Base-by-base conservation (phyloP, 495 filamentous ascomycete species). In the Aspergillus coremiiformis region DNA sequence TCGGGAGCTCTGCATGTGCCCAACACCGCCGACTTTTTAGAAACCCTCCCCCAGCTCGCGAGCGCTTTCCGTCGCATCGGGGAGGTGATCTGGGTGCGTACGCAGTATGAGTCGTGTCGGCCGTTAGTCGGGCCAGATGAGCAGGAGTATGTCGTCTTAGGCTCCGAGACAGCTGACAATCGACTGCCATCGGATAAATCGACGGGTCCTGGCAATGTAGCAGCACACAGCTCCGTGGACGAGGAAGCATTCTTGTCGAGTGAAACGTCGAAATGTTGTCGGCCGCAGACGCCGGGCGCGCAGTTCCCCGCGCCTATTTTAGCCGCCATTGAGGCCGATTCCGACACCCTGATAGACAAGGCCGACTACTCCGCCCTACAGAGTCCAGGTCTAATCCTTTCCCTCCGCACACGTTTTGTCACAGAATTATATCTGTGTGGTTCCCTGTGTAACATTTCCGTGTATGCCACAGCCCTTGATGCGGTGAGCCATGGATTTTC, bases 361-460 rank as follows among this genome's bases (percentile, higher is more conserved):
- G 80, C 83, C 11, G 81, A 86, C 58, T 97, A 97, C 67, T 96
- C 93, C 7, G 92, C 93, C 15, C 86, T 98, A 60, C 82, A 81
- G 54, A 82, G 82, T 14, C 85, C 85, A 0, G 75, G 76, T 24
- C 75, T 95, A 14, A 76, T 96, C 20, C 70, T 84, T 33, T 76
- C 79, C 7, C 72, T 95, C 42, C 83, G 90, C 12, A 79, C 81
- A 5, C 84, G 81, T 19, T 83, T 98, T 39, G 80, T 96, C 39
- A 96, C 90, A 1, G 86, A 96, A 60, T 67, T 98, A n/a, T 96
- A 87, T 62, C 78, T 98, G 5, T 95, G 90, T 59, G 93, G 93
- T 11, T 80, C 86, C n/a, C 72, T 92, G 30, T 90, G 87, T 12
- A 96, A 96, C 64, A 75, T 89, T 24, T 90, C 90, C 20, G 83